Base-by-base conservation (phyloP, 2,329 filamentous ascomycete species). In the Fusarium haematococcum region DNA sequence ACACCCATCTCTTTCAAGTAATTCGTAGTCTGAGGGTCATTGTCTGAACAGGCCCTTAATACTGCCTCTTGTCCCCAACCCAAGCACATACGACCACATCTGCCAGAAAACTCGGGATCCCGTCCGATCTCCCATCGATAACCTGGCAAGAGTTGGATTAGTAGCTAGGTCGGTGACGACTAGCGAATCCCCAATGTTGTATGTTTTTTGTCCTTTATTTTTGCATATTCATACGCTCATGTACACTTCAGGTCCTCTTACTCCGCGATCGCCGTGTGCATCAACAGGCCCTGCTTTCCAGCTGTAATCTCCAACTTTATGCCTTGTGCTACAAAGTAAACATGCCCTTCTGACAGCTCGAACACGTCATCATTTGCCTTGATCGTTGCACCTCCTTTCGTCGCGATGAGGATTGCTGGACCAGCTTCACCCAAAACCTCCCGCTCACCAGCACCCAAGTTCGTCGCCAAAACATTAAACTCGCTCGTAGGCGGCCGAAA, bases 401-500 rank as follows among this genome's bases (percentile, higher is more conserved):
- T 75, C 6, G 73, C 76, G 8, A 79, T 64, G 5, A 79, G 30
- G 13, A 79, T 77, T n/a, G 68, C 60, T 8, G 77, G 69, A 1
- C 77, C 77, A 9, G 71, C 71, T 50, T 75, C 75, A 18, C 67
- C 63, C 48, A 78, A 58, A 23, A 68, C 85, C 75, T 95, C 93
- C 41, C 82, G 87, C 76, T 93, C 90, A 0, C 88, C 89, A 0
- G 81, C 81, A 4, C 79, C 81, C n/a, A 95, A 77, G 23, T 87
- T 86, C 2, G 88, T 91, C 57, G 87, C 85, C 13, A 94, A 82
- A 83, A 95, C 89, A 75, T 91, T 89, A 78, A 95, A 95, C 81
- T 95, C 93, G 76, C 89, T 91, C 81, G 94, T 87, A 0, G 92
- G 91, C 6, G 93, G 92, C 11, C 85, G 86, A 78, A 93, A 94